Percentiles rank a stretch among this genome's conserved stretches.
These are phyloP conservation scores for Tetrahymena elliotti DNA, from an alignment of 73 alveolate species.

Conservation along the genomic window DNA sequence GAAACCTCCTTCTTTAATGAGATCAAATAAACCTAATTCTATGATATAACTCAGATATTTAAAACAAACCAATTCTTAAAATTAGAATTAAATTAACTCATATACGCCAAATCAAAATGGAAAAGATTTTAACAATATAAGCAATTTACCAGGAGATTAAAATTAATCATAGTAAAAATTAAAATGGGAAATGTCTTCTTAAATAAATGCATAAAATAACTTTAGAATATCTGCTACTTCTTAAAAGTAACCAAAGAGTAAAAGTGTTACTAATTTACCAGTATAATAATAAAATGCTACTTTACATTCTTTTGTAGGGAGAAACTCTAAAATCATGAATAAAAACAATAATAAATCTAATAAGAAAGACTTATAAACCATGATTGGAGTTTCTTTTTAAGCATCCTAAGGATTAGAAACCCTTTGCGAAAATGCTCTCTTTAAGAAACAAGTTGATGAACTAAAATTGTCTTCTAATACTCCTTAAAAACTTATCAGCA, in stretches of 20 bases:
- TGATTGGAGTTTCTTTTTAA: background rate
- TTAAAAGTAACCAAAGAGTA: background rate
- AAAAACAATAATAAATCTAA: background rate
- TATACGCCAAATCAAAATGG: background rate
- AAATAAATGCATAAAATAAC: background rate
- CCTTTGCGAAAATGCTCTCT: background rate
- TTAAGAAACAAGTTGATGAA: background rate
- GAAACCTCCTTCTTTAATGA: background rate
- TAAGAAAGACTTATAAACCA: background rate
- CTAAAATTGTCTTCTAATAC: background rate
- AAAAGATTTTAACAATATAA: background rate
- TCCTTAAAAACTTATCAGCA: background rate
- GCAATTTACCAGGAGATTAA: background rate
- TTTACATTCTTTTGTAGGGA: background rate
- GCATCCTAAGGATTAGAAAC: background rate
- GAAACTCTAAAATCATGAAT: background rate
- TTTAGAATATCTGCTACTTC: background rate
- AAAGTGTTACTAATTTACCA: background rate
- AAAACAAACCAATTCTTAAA: background rate
- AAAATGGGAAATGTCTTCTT: background rate
- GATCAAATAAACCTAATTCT: background rate
- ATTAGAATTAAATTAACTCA: background rate
- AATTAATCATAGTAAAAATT: background rate
- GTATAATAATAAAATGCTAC: background rate
- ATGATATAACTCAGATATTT: background rate